Percentiles rank a stretch among this genome's conserved stretches.
Evolutionary conservation across 2,329 filamentous ascomycete genomes (phyloP).

Genomic region (Hypoxylon rubiginosum): DNA sequence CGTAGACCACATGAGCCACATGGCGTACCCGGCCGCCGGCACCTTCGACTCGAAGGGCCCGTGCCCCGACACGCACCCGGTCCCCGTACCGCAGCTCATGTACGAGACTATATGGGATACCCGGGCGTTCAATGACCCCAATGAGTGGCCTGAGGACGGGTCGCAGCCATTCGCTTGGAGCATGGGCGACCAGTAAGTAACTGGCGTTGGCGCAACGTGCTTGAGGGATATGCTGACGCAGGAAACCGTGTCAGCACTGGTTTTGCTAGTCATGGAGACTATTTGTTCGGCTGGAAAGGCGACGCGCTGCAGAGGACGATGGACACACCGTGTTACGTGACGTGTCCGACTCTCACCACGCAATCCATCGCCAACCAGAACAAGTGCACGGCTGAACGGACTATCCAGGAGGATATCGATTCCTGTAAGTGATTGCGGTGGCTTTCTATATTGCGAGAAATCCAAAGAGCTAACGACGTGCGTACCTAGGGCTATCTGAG

Average conservation of each 20-base stretch:
- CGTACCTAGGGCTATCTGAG: slow-evolving; percentile 38
- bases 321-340: slow-evolving; percentile 53
- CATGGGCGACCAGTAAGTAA: slow-evolving; percentile 48
- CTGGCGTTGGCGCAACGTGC: not conserved
- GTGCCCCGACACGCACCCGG: slow-evolving; percentile 56
- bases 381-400: slow-evolving; percentile 50
- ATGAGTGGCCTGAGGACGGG: slow-evolving; percentile 55
- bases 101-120: slow-evolving; percentile 57
- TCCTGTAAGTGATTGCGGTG: slow-evolving; percentile 49
- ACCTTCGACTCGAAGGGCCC: slow-evolving; percentile 53
- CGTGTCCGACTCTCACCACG: slow-evolving; percentile 51
- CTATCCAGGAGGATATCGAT: slow-evolving; percentile 51
- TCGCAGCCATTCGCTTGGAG: slow-evolving; percentile 54
- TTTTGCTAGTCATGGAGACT: slow-evolving; percentile 55
- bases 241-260: slow-evolving; percentile 46
- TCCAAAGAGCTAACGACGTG: slow-evolving; percentile 11
- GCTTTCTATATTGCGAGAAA: too few species aligned
- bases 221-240: not conserved
- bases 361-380: slow-evolving; percentile 52
- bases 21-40: slow-evolving; percentile 57
- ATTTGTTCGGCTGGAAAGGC: slow-evolving; percentile 55
- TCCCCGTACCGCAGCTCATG: slow-evolving; percentile 58
- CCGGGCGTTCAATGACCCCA: slow-evolving; percentile 53
- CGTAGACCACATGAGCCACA: slow-evolving; percentile 58
- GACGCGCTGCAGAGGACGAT: slow-evolving; percentile 53